These are phyloP conservation scores for Ceratocystis variospora DNA, from an alignment of 2,329 filamentous ascomycete species.

Conservation along the genomic window DNA sequence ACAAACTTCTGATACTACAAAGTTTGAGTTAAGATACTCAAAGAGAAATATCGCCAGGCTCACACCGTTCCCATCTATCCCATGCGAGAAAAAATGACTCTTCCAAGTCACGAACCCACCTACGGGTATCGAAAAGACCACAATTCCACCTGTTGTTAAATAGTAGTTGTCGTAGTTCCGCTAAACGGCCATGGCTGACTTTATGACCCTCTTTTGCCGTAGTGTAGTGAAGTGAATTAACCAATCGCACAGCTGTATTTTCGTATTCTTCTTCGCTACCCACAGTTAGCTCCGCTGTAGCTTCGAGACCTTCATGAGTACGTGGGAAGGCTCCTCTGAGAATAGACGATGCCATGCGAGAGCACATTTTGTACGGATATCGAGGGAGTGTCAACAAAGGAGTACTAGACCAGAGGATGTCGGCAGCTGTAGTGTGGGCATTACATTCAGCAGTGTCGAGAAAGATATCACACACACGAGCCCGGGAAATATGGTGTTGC, in stretches of 20 bases:
- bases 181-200: conserved; percentile 52
- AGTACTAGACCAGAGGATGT: conserved; percentile 92
- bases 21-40: conserved; percentile 21
- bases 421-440: conserved; percentile 91
- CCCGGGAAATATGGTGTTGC: conserved; percentile 80
- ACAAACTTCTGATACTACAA: conserved; percentile 4
- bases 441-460: conserved; percentile 97
- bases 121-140: conserved; percentile 74
- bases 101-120: conserved; percentile 87
- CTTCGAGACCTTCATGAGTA: conserved; percentile 48
- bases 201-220: conserved; percentile 33
- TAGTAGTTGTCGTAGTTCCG: conserved; percentile 64
- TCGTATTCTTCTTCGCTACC: conserved; percentile 73
- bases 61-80: conserved; percentile 70
- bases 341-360: conserved; percentile 92
- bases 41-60: conserved; percentile 88
- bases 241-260: conserved; percentile 55
- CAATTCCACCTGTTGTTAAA: conserved; percentile 77
- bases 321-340: conserved; percentile 76
- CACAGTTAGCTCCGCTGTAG: conserved; percentile 64
- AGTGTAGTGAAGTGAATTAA: conserved; percentile 47
- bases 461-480: conserved; percentile 84
- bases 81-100: conserved; percentile 78
- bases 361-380: conserved; percentile 98
- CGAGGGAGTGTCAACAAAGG: conserved; percentile 79